Base-by-base conservation (phyloP, 192 early-diverging fungal genomes). In the Podila epicladia region DNA sequence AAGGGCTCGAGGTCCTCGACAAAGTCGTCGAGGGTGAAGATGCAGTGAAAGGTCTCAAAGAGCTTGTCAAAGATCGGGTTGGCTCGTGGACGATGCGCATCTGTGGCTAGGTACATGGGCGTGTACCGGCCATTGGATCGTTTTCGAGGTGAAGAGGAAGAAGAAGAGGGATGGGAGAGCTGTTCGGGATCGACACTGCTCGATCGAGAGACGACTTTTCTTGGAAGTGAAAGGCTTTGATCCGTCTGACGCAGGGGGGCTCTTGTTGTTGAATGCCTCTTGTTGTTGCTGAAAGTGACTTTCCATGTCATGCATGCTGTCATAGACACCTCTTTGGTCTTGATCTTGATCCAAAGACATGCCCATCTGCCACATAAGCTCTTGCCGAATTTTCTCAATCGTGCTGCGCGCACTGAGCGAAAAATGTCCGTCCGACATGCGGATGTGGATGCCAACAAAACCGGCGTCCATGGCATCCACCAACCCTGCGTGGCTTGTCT, bases 91-190 rank as follows among this genome's bases (percentile, higher is more conserved):
- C 69, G 71, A 15, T 77, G 83, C 1, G 85, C 82, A 58, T 89
- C 88, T 3, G 88, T 89, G 8, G 86, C 88, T 11, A 89, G 85
- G 35, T 84, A 89, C 4, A 89, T 83, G 32, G 82, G 74, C 3
- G 88, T 86, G 20, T 69, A 74, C 0, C 55, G 60, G 31, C 74
- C 71, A 58, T 77, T 72, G 32, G 72, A 78, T n/a, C 72, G 74
- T 11, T 75, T 63, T 59, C 26, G 50, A 29, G 69, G 74, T 62
- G 15, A 29, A 11, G 29, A 20, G 1, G 15, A 2, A 9, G 29
- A 20, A 12, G 51, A 37, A 5, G 35, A 32, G 5, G 19, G 48
- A 22, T 62, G 48, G n/a, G 24, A 33, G 7, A 62, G 58, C 13
- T 79, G 70, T 13, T 64, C 37, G 51, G 3, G 77, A 22, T 20